Percentiles rank a stretch among this genome's conserved stretches.
Conservation (phyloP, 2,329 filamentous ascomycete genomes). For the Aspergillus spinulosporus region DNA sequence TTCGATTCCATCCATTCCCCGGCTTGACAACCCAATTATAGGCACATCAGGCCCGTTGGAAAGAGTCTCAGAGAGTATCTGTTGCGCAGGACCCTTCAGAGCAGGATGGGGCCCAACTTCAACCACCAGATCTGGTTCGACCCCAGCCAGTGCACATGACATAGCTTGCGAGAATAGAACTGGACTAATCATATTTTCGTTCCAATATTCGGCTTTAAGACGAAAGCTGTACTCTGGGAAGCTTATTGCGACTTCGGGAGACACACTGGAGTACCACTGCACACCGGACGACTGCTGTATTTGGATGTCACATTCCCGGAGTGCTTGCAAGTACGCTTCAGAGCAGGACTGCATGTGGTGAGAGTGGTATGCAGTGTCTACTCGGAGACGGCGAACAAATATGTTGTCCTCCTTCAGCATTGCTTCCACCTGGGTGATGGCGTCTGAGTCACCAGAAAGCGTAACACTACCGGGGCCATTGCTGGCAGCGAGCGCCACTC, state of each 20-base stretch:
- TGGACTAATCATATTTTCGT: conserved; percentile 29
- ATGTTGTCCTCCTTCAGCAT: not conserved
- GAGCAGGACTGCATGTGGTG: conserved; percentile 6
- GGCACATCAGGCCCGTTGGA: conserved; percentile 19
- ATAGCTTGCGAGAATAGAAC: conserved; percentile 24
- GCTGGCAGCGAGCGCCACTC: not conserved
- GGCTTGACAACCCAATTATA: conserved; percentile 2
- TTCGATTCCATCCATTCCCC: conserved; percentile 20
- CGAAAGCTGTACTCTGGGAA: too few species aligned
- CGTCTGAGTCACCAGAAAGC: not conserved
- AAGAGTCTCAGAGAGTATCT: conserved; percentile 12
- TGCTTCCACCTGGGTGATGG: not conserved
- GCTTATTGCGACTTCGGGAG: not conserved
- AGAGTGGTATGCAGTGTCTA: conserved; percentile 23
- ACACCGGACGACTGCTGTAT: not conserved
- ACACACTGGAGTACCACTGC: not conserved
- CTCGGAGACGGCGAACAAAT: conserved; percentile 15
- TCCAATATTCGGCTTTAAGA: conserved; percentile 27
- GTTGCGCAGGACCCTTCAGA: not conserved
- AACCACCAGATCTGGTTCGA: not conserved
- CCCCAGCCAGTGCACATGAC: not conserved
- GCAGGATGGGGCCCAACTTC: not conserved
- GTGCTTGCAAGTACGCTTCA: not conserved
- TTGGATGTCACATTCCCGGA: not conserved
- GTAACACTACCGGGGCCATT: not conserved